These are phyloP conservation scores for Cystobasidiaceae sp. DNA, from an alignment of 1,284 basidiomycete genomes.

Conservation along the genomic window DNA sequence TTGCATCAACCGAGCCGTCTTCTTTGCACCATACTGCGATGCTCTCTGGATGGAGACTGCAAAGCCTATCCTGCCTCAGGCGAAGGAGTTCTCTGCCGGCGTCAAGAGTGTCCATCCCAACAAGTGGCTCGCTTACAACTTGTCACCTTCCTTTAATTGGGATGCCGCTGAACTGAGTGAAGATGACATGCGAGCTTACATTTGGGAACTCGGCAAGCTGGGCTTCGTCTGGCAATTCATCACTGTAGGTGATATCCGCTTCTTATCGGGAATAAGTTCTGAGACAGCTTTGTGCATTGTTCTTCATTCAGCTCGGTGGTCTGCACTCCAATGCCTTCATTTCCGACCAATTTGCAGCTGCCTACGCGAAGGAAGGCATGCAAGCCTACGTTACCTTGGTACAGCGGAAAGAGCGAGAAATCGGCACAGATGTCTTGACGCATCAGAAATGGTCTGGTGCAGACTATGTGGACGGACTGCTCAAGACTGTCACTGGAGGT, in stretches of 20 bases:
- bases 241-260: constrained; percentile 58
- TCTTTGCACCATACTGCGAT: constrained; percentile 63
- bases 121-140: constrained; percentile 87
- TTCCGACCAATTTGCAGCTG: constrained; percentile 81
- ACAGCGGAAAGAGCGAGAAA: constrained; percentile 51
- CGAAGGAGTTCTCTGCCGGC: constrained; percentile 83
- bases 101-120: constrained; percentile 71
- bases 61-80: constrained; percentile 89
- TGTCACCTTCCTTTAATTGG: constrained; percentile 69
- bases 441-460: constrained; percentile 49
- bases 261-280: background rate
- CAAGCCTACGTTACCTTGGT: constrained; percentile 58
- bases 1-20: constrained; percentile 84
- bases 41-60: constrained; percentile 88
- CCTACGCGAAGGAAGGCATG: constrained; percentile 75
- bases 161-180: constrained; percentile 76
- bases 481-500: constrained; percentile 62
- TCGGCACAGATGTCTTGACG: constrained; percentile 51
- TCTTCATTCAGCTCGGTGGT: constrained; percentile 68
- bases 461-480: constrained; percentile 38
- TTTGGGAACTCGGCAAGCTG: constrained; percentile 89
- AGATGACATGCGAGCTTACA: constrained; percentile 79
- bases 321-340: constrained; percentile 97
- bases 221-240: constrained; percentile 99
- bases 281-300: constrained; percentile 5